Evolutionary conservation across 441 rosid genomes (phyloP).

Genomic region (Pelargonium cotyledonis): DNA sequence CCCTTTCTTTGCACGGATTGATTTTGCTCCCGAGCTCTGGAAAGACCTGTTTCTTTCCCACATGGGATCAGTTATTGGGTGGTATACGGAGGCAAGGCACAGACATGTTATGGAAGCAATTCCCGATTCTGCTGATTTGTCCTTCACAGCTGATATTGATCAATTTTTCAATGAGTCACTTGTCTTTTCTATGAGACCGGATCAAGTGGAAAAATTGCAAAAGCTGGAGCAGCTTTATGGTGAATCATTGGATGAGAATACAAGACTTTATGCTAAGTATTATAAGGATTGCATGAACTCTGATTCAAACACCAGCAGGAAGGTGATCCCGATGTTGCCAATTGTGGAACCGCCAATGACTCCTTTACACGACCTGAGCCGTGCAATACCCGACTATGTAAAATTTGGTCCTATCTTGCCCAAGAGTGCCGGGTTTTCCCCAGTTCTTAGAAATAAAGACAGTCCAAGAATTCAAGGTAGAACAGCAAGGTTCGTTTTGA

Average conservation of each 20-base stretch:
- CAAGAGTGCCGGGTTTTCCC: constrained; percentile 45
- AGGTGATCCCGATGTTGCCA: constrained; percentile 52
- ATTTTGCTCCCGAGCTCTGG: constrained; percentile 69
- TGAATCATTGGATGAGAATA: constrained; percentile 52
- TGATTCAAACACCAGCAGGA: constrained; percentile 36
- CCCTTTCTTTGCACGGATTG: constrained; percentile 61
- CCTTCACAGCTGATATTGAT: constrained; percentile 51
- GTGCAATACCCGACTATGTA: constrained; percentile 50
- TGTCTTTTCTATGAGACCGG: constrained; percentile 45
- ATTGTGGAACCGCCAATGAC: constrained; percentile 68
- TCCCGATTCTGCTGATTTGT: constrained; percentile 51
- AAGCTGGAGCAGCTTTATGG: constrained; percentile 50
- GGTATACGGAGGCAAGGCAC: constrained; percentile 63
- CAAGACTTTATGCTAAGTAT: constrained; percentile 48
- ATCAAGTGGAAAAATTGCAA: constrained; percentile 45
- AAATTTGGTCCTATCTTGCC: constrained; percentile 62
- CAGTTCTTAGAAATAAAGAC: constrained; percentile 29
- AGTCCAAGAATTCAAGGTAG: constrained; percentile 11
- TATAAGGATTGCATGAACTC: constrained; percentile 44
- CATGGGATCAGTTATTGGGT: constrained; percentile 54
- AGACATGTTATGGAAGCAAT: constrained; percentile 47
- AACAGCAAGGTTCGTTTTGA: background rate
- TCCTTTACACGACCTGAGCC: constrained; percentile 47
- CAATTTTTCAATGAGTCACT: constrained; percentile 54
- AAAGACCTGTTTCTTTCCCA: constrained; percentile 56